Conservation (phyloP, 192 early-diverging fungal species). For the Anaeromyces robustus region DNA sequence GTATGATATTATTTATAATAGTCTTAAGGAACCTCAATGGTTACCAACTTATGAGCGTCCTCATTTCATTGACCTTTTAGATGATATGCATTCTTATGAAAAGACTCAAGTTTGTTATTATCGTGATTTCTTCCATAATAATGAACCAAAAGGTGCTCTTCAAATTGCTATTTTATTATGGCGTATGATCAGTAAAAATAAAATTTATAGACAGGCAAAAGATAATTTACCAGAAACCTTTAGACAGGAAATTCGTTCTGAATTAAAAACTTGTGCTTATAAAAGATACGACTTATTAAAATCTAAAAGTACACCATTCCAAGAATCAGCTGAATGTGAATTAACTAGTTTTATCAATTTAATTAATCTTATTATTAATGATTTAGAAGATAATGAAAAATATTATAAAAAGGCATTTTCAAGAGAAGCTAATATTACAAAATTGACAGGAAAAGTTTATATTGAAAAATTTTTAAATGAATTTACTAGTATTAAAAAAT, state of each 20-base stretch:
- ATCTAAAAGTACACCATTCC: conserved; percentile 16
- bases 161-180: conserved; percentile 30
- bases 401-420: conserved; percentile 27
- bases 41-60: conserved; percentile 11
- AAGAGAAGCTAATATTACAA: conserved; percentile 25
- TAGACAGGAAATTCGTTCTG: conserved; percentile 14
- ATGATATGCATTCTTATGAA: conserved; percentile 28
- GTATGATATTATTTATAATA: conserved; percentile 12
- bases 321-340: conserved; percentile 9
- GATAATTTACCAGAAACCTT: conserved; percentile 22
- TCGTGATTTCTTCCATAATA: conserved; percentile 36
- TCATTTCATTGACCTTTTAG: conserved; percentile 18
- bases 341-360: conserved; percentile 24
- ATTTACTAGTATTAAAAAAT: background rate
- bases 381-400: conserved; percentile 31
- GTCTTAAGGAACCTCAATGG: conserved; percentile 1
- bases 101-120: conserved; percentile 30
- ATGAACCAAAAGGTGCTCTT: conserved; percentile 24
- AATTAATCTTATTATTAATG: conserved; percentile 26
- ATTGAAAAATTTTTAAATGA: conserved; percentile 20
- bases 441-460: conserved; percentile 24
- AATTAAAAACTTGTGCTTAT: conserved; percentile 9
- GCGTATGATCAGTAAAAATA: conserved; percentile 30
- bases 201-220: conserved; percentile 22
- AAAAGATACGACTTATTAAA: conserved; percentile 17